Conservation (phyloP, 345 rosid genomes). For the Sonneratia alba region DNA sequence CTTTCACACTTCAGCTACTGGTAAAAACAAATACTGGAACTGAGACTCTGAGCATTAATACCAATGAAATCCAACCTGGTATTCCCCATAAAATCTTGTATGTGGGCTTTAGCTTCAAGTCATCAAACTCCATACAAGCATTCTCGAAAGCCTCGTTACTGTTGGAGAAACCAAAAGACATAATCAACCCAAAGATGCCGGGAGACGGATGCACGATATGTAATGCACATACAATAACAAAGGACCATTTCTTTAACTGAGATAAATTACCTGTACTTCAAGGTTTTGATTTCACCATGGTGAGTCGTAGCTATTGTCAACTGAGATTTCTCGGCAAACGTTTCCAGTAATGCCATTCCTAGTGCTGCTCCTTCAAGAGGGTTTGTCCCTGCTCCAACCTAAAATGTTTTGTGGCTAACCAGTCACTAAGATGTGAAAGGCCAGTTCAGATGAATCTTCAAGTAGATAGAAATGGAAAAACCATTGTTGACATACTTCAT, state of each 20-base stretch:
- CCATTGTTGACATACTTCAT: conserved; percentile 51
- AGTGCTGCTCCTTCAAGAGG: conserved; percentile 98
- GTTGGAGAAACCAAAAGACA: conserved; percentile 6
- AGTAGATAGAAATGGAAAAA: background rate
- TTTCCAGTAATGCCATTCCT: conserved; percentile 85
- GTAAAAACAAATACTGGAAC: background rate
- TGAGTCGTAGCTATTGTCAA: conserved; percentile 92
- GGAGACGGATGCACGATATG: background rate
- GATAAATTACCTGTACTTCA: conserved; percentile 69
- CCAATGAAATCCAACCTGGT: conserved; percentile 53
- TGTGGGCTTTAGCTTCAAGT: conserved; percentile 77
- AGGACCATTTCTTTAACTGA: background rate
- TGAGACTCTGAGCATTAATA: background rate
- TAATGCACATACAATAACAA: background rate
- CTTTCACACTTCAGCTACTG: background rate
- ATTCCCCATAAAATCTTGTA: conserved; percentile 93
- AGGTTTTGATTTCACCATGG: conserved; percentile 84
- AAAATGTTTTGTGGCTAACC: conserved; percentile 4
- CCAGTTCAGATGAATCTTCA: background rate
- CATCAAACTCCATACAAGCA: conserved; percentile 98
- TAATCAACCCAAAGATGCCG: background rate
- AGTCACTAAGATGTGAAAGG: background rate
- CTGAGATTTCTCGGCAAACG: conserved; percentile 60
- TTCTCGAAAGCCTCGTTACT: conserved; percentile 76
- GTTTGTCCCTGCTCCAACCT: conserved; percentile 98